phyloP scores from a whole-genome alignment of 2,329 filamentous ascomycete species.

The Sclerotinia trifoliorum region DNA sequence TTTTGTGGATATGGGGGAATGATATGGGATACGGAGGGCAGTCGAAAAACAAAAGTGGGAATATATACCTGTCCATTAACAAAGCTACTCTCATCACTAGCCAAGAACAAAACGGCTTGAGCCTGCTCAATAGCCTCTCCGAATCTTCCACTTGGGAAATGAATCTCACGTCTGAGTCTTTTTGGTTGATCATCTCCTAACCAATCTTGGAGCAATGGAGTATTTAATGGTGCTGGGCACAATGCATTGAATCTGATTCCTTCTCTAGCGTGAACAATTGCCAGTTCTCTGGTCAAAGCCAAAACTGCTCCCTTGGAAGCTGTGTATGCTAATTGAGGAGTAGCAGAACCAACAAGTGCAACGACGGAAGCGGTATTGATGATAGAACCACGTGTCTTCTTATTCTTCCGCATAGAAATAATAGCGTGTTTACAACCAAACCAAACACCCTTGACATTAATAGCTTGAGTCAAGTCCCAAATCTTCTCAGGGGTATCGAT shows the following conservation, averaged over 20 bases:
- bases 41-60: not conserved
- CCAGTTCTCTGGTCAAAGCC: conserved; percentile 70
- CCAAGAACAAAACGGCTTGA: conserved; percentile 70
- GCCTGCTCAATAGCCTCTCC: conserved; percentile 78
- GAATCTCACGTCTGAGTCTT: conserved; percentile 68
- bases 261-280: conserved; percentile 72
- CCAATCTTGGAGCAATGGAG: conserved; percentile 73
- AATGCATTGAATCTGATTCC: conserved; percentile 73
- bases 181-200: conserved; percentile 70
- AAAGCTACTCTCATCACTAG: conserved; percentile 72
- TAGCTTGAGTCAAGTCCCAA: conserved; percentile 73
- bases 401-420: conserved; percentile 62
- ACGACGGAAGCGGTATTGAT: conserved; percentile 76
- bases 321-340: conserved; percentile 72
- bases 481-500: conserved; percentile 70
- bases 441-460: conserved; percentile 80
- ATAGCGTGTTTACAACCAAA: conserved; percentile 74
- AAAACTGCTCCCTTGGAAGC: conserved; percentile 74
- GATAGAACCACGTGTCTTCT: conserved; percentile 65
- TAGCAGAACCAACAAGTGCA: conserved; percentile 68
- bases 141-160: conserved; percentile 73
- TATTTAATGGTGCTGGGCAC: conserved; percentile 73
- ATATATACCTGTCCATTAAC: conserved; percentile 61
- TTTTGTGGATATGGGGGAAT: not conserved
- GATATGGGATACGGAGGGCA: too few relatives aligned